Evolutionary conservation across 164 flowering plant species (phyloP).

Genomic region (Nelumbo lutea): DNA sequence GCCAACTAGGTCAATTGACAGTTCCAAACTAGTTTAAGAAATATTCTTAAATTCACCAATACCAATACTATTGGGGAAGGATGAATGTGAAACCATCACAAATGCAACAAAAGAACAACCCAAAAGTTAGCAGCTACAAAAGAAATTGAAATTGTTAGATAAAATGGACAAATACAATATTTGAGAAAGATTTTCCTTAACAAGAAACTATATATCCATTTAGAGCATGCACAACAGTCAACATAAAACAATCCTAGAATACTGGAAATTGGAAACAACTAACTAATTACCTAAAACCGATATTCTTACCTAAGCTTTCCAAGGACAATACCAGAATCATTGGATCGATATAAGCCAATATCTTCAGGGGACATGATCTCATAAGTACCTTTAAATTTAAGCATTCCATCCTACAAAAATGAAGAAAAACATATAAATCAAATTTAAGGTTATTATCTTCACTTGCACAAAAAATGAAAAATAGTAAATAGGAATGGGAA

Average conservation of each 20-base stretch:
- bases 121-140: too few species aligned
- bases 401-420: constrained; percentile 87
- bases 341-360: constrained; percentile 71
- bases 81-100: too few species aligned
- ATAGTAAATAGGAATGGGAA: background rate
- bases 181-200: too few species aligned
- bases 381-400: constrained; percentile 83
- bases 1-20: too few species aligned
- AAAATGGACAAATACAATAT: too few species aligned
- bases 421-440: constrained; percentile 1
- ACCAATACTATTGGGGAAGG: too few species aligned
- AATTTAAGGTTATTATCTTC: background rate
- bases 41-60: too few species aligned
- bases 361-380: constrained; percentile 93
- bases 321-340: constrained; percentile 82
- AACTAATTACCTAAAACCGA: background rate
- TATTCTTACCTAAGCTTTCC: constrained; percentile 81
- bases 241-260: background rate
- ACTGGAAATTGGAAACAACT: background rate
- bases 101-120: too few species aligned
- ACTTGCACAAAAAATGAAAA: background rate
- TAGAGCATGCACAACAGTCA: background rate
- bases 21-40: too few species aligned
- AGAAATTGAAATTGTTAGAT: too few species aligned
- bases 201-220: background rate